Evolutionary conservation across 2,329 filamentous ascomycete genomes (phyloP).

Genomic region (Colletotrichum musicola): DNA sequence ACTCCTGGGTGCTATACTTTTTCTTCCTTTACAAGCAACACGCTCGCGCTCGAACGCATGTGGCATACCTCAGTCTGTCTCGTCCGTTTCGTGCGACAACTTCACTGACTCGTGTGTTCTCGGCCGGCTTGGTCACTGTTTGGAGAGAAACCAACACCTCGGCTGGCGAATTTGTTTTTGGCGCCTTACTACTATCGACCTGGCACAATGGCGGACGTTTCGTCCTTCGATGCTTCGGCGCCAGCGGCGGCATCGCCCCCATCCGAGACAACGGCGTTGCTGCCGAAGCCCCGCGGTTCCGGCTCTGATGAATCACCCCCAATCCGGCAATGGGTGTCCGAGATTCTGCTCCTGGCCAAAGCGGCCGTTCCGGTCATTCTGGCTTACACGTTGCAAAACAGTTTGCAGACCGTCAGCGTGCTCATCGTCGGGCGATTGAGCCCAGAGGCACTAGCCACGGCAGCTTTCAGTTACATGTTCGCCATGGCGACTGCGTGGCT

Average conservation of each 20-base stretch:
- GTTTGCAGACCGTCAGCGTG: constrained; percentile 84
- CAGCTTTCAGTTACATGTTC: constrained; percentile 94
- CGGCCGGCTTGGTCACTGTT: constrained; percentile 1
- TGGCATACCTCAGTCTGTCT: constrained; percentile 20
- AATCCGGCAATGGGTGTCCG: constrained; percentile 48
- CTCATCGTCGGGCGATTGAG: constrained; percentile 84
- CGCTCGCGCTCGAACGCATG: neutral
- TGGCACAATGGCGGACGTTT: constrained; percentile 22
- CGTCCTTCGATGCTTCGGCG: constrained; percentile 22
- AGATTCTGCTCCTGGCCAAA: constrained; percentile 77
- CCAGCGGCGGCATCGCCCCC: neutral
- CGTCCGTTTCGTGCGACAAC: constrained; percentile 25
- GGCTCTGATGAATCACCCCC: constrained; percentile 16
- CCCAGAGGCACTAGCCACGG: constrained; percentile 82
- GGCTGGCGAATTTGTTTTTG: too few relatives aligned
- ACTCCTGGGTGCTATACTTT: constrained; percentile 1
- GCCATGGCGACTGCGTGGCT: constrained; percentile 91
- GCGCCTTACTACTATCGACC: neutral
- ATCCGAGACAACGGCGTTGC: constrained; percentile 38
- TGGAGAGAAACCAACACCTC: too few relatives aligned
- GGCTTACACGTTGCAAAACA: constrained; percentile 88
- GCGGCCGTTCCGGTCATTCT: constrained; percentile 83
- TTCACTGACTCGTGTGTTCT: constrained; percentile 18
- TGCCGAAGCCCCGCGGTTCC: constrained; percentile 34
- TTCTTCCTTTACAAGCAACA: neutral